Conservation (phyloP, 768 basidiomycete genomes). For the Lactarius indigo region DNA sequence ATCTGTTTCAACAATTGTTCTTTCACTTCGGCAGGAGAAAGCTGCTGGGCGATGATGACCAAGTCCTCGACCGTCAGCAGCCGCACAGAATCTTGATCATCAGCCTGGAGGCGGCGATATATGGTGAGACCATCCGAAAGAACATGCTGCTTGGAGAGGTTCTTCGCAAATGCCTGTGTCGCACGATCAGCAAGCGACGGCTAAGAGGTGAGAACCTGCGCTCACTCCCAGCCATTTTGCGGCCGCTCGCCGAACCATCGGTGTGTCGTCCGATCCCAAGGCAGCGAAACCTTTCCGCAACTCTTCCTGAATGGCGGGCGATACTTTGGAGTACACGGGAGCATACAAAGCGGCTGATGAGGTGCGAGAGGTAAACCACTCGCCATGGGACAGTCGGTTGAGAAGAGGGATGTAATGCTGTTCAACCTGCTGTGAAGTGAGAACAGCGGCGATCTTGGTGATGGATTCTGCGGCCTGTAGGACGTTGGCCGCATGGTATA, state of each 20-base stretch:
- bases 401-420: slow-evolving; percentile 89
- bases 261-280: slow-evolving; percentile 91
- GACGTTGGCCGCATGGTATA: slow-evolving; percentile 12
- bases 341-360: slow-evolving; percentile 93
- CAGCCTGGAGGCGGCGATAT: slow-evolving; percentile 89
- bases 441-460: slow-evolving; percentile 76
- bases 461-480: slow-evolving; percentile 91
- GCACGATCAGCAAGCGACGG: slow-evolving; percentile 1
- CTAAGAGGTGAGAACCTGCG: slow-evolving; percentile 26
- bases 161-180: slow-evolving; percentile 69
- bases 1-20: slow-evolving; percentile 86
- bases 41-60: slow-evolving; percentile 84
- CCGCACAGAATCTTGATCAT: slow-evolving; percentile 98
- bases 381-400: slow-evolving; percentile 83
- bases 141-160: slow-evolving; percentile 76
- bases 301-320: slow-evolving; percentile 74
- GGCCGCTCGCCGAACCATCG: slow-evolving; percentile 96
- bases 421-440: slow-evolving; percentile 80
- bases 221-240: slow-evolving; percentile 95
- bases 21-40: slow-evolving; percentile 86
- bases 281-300: slow-evolving; percentile 79
- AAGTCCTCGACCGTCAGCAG: slow-evolving; percentile 93
- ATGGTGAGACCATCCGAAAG: slow-evolving; percentile 85
- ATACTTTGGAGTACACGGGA: slow-evolving; percentile 81
- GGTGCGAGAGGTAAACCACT: slow-evolving; percentile 98